Evolutionary conservation across 768 basidiomycete genomes (phyloP).

Genomic region (Mycena alexandri): DNA sequence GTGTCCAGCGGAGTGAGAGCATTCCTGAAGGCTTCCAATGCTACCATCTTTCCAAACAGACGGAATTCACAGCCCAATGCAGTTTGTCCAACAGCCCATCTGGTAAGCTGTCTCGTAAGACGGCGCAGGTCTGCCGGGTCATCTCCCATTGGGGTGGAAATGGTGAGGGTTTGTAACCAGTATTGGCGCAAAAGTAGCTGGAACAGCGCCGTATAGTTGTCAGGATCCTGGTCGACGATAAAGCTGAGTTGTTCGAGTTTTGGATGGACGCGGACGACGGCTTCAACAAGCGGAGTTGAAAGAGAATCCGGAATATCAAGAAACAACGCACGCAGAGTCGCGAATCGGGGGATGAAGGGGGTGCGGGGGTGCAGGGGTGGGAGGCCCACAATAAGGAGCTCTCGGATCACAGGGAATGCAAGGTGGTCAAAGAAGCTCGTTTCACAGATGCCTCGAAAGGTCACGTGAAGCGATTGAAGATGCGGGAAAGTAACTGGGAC

Average conservation of each 20-base stretch:
- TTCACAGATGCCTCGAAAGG: neutral
- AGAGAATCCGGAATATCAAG: neutral
- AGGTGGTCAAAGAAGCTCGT: neutral
- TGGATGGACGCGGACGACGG: neutral
- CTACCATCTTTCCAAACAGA: neutral
- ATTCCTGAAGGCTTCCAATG: neutral
- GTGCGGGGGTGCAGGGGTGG: neutral
- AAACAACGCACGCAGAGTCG: neutral
- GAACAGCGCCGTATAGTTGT: neutral
- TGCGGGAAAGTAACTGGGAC: neutral
- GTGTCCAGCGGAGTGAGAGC: neutral
- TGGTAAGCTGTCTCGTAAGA: neutral
- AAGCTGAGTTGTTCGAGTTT: neutral
- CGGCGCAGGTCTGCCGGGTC: neutral
- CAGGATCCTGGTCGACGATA: neutral
- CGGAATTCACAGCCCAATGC: neutral
- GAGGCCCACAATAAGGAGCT: neutral
- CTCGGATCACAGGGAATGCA: neutral
- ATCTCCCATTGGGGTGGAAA: neutral
- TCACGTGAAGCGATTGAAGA: neutral
- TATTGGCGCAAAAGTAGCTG: neutral
- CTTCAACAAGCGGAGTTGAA: neutral
- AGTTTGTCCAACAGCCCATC: neutral
- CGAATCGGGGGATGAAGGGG: neutral
- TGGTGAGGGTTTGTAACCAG: neutral